A percentile compares a stretch with the other conserved stretches of the same genome.
These are phyloP conservation scores for Pleurotus pulmonarius DNA, from an alignment of 768 basidiomycete genomes.

Conservation along the genomic window DNA sequence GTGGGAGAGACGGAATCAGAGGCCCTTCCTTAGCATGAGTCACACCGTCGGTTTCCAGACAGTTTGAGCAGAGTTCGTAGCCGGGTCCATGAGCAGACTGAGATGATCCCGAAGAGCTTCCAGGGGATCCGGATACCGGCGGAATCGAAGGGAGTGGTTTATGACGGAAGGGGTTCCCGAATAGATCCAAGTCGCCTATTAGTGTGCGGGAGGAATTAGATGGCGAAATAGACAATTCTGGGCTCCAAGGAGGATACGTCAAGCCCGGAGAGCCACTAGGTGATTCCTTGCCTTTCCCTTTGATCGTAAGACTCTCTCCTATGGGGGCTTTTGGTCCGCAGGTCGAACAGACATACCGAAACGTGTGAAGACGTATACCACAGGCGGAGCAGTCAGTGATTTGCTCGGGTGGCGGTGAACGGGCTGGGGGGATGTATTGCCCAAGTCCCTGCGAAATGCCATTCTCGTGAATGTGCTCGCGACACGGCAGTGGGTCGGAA, in stretches of 20 bases:
- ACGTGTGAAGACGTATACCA: constrained; percentile 66
- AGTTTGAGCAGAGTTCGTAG: constrained; percentile 82
- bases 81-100: constrained; percentile 34
- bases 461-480: constrained; percentile 21
- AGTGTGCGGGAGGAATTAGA: constrained; percentile 35
- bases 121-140: constrained; percentile 18
- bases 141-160: constrained; percentile 48
- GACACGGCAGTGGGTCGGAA: constrained; percentile 22
- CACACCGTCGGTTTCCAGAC: constrained; percentile 75
- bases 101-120: constrained; percentile 17
- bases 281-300: constrained; percentile 49
- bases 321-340: constrained; percentile 76
- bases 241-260: constrained; percentile 29
- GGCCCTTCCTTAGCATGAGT: constrained; percentile 68
- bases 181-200: constrained; percentile 26
- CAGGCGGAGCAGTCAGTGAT: constrained; percentile 86
- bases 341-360: constrained; percentile 86
- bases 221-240: constrained; percentile 22
- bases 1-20: constrained; percentile 48
- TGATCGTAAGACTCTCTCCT: constrained; percentile 22
- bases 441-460: constrained; percentile 45
- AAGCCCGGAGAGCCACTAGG: constrained; percentile 12
- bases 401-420: constrained; percentile 48
- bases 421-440: constrained; percentile 41
- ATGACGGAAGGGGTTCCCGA: constrained; percentile 23